Conservation (phyloP, 768 basidiomycete species). For the Boletus insuetus region DNA sequence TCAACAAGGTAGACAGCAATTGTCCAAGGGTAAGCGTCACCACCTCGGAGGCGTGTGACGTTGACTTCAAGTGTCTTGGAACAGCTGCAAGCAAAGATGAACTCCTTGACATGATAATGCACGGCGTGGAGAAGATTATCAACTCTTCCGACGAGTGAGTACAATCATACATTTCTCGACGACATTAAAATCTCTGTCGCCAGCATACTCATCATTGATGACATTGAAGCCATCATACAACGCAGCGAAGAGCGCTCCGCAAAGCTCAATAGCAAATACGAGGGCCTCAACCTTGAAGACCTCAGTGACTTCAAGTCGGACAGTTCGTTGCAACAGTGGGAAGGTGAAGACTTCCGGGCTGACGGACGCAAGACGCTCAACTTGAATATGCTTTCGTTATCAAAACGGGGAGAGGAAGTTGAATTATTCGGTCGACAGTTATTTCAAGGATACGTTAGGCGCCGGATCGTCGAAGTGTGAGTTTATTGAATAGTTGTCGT, state of each 20-base stretch:
- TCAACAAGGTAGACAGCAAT: constrained; percentile 87
- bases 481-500: constrained; percentile 27
- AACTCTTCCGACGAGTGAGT: constrained; percentile 71
- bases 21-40: constrained; percentile 59
- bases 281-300: constrained; percentile 88
- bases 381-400: constrained; percentile 78
- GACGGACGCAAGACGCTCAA: constrained; percentile 73
- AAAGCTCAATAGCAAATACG: constrained; percentile 89
- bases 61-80: not conserved
- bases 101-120: constrained; percentile 95
- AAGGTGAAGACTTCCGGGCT: constrained; percentile 86
- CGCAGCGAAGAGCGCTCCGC: constrained; percentile 88
- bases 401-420: constrained; percentile 89
- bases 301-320: constrained; percentile 97
- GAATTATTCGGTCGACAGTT: constrained; percentile 93
- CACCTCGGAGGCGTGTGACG: not conserved
- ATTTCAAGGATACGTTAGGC: constrained; percentile 90
- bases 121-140: constrained; percentile 96
- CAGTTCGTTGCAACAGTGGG: constrained; percentile 89
- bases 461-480: constrained; percentile 78
- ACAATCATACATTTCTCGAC: not conserved
- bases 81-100: constrained; percentile 92
- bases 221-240: constrained; percentile 92
- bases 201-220: constrained; percentile 77
- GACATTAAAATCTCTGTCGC: not conserved